Percentiles rank a stretch among this genome's conserved stretches.
Evolutionary conservation across 352 stramenopile species (phyloP).

Genomic region (Poterioochromonas sp.): DNA sequence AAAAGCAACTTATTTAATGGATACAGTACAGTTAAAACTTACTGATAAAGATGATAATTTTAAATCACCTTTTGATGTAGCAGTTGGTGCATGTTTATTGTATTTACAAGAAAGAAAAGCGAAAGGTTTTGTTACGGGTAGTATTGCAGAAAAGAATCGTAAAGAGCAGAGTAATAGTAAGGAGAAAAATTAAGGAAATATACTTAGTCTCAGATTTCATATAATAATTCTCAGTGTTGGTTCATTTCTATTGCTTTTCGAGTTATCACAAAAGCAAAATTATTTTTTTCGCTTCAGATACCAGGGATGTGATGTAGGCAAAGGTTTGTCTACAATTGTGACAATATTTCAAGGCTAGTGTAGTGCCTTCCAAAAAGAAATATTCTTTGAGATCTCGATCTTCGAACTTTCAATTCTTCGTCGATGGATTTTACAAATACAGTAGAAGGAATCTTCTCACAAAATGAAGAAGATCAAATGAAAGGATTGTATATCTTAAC

Average conservation of each 20-base stretch:
- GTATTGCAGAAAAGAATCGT: not conserved
- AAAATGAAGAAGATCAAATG: too few species aligned
- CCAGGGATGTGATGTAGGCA: too few species aligned
- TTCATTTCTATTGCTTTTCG: not conserved
- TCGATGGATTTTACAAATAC: too few species aligned
- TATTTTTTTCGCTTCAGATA: too few species aligned
- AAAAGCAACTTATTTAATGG: slow-evolving; percentile 2
- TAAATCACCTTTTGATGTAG: not conserved
- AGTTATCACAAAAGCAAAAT: too few species aligned
- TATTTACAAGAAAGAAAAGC: not conserved
- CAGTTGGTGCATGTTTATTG: not conserved
- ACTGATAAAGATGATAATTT: slow-evolving; percentile 7
- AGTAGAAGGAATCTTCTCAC: too few species aligned
- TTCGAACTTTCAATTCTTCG: too few species aligned
- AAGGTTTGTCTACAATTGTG: too few species aligned
- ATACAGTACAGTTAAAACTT: not conserved
- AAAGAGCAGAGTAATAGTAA: not conserved
- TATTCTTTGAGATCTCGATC: too few species aligned
- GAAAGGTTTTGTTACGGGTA: slow-evolving; percentile 26
- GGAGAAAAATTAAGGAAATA: not conserved
- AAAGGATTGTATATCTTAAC: too few species aligned
- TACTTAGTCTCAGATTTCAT: not conserved
- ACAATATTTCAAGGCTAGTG: too few species aligned
- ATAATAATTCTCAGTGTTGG: not conserved
- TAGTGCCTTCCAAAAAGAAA: too few species aligned